Evolutionary conservation across 1,284 basidiomycete genomes (phyloP).

Genomic region (Leucoagaricus sp.): DNA sequence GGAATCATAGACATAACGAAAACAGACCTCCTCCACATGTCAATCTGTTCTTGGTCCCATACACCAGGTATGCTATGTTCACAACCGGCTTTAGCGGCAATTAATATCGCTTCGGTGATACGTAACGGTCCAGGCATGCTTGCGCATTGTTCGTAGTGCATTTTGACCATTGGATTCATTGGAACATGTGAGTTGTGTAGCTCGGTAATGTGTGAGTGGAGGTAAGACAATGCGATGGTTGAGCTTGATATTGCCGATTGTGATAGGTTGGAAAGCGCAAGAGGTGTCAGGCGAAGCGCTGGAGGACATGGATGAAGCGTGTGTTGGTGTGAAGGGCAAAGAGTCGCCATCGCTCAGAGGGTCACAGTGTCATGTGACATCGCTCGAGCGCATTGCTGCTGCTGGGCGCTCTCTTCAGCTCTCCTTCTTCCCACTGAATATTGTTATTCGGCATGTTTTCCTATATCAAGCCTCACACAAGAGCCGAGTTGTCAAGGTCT

Average conservation of each 20-base stretch:
- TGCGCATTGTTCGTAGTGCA: slow-evolving; percentile 42
- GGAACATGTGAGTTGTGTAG: slow-evolving; percentile 27
- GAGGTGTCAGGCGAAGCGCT: no score
- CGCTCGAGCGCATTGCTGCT: no score
- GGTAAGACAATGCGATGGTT: slow-evolving; percentile 29
- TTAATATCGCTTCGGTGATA: slow-evolving; percentile 42
- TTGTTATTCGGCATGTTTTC: no score
- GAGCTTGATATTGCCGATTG: slow-evolving; percentile 23
- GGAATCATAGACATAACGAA: no score
- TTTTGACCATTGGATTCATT: slow-evolving; percentile 35
- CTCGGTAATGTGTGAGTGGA: slow-evolving; percentile 26
- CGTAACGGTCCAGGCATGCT: slow-evolving; percentile 37
- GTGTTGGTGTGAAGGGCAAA: no score
- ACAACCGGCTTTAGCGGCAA: slow-evolving; percentile 32
- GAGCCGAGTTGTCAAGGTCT: no score
- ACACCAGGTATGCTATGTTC: slow-evolving; percentile 38
- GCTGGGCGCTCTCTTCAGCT: no score
- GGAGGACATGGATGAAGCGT: no score
- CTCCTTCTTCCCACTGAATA: no score
- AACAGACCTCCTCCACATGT: slow-evolving; percentile 40
- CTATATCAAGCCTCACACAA: no score
- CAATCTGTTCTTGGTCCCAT: slow-evolving; percentile 39
- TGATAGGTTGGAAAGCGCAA: slow-evolving; percentile 30
- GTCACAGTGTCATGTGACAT: no score
- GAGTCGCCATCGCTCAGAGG: no score